Conservation (phyloP, 2,329 filamentous ascomycete species). For the Ophiostoma sp. region DNA sequence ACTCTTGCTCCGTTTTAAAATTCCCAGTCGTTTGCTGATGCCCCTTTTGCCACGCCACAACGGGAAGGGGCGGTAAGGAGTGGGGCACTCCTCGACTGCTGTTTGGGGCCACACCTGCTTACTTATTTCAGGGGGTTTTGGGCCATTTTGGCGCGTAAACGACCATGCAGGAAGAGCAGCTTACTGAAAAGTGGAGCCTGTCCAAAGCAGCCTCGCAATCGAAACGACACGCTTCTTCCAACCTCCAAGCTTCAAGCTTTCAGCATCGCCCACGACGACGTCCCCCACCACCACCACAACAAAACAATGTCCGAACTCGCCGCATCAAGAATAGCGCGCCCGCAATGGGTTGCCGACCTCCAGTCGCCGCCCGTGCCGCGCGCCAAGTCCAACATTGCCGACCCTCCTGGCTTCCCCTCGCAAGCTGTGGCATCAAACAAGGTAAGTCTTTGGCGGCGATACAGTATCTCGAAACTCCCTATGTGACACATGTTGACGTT, state of each 20-base stretch:
- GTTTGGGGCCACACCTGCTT: not conserved
- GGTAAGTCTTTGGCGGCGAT: constrained; percentile 42
- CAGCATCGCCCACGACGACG: not conserved
- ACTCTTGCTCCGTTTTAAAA: constrained; percentile 10
- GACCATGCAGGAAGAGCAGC: not conserved
- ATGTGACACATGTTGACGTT: not conserved
- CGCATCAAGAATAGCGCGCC: constrained; percentile 42
- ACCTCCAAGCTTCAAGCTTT: not conserved
- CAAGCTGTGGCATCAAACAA: constrained; percentile 55
- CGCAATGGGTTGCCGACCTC: constrained; percentile 82
- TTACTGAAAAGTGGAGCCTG: not conserved
- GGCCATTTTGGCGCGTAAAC: not conserved
- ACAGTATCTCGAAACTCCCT: not conserved
- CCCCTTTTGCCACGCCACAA: constrained; percentile 23
- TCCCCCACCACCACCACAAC: not conserved
- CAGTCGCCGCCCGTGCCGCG: constrained; percentile 67
- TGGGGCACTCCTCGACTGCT: constrained; percentile 5
- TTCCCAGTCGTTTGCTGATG: not conserved
- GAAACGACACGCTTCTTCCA: not conserved
- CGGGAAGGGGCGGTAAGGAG: constrained; percentile 21
- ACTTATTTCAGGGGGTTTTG: not conserved
- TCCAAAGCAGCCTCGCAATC: not conserved
- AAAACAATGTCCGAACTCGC: constrained; percentile 35
- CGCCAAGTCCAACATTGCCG: constrained; percentile 70
- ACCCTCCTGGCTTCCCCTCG: constrained; percentile 80